Conservation (phyloP, 805 yeast species). For the Wickerhamiella sorbophila region DNA sequence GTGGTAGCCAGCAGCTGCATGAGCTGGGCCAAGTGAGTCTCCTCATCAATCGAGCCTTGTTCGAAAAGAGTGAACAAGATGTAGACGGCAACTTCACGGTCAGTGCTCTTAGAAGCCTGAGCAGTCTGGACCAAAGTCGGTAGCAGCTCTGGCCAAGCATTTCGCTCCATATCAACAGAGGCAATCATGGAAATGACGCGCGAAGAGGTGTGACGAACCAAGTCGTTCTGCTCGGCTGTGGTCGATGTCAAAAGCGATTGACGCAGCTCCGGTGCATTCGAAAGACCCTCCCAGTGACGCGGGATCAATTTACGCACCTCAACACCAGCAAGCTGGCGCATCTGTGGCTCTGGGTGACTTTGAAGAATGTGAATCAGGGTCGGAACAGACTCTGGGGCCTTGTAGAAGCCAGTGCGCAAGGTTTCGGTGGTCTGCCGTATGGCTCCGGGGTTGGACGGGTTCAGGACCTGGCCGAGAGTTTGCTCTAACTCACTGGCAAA, state of each 20-base stretch:
- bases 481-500: slow-evolving; percentile 59
- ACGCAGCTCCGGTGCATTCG: slow-evolving; percentile 39
- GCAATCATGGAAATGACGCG: slow-evolving; percentile 83
- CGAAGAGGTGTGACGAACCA: slow-evolving; percentile 77
- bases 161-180: slow-evolving; percentile 51
- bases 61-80: slow-evolving; percentile 68
- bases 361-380: slow-evolving; percentile 72
- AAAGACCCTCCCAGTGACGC: slow-evolving; percentile 42
- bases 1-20: slow-evolving; percentile 57
- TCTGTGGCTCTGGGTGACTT: slow-evolving; percentile 48
- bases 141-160: slow-evolving; percentile 64
- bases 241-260: slow-evolving; percentile 54
- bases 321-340: slow-evolving; percentile 89
- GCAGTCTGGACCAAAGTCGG: slow-evolving; percentile 58
- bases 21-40: slow-evolving; percentile 28
- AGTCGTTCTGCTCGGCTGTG: slow-evolving; percentile 44
- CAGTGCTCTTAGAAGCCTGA: slow-evolving; percentile 39
- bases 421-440: slow-evolving; percentile 71
- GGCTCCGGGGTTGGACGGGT: slow-evolving; percentile 58
- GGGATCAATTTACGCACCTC: slow-evolving; percentile 78
- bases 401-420: slow-evolving; percentile 60
- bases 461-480: slow-evolving; percentile 61
- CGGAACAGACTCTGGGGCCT: slow-evolving; percentile 58
- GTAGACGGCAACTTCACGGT: slow-evolving; percentile 72
- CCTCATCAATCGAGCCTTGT: slow-evolving; percentile 27